Evolutionary conservation across 306 rosid genomes (phyloP).

Genomic region (Vigna mungo): DNA sequence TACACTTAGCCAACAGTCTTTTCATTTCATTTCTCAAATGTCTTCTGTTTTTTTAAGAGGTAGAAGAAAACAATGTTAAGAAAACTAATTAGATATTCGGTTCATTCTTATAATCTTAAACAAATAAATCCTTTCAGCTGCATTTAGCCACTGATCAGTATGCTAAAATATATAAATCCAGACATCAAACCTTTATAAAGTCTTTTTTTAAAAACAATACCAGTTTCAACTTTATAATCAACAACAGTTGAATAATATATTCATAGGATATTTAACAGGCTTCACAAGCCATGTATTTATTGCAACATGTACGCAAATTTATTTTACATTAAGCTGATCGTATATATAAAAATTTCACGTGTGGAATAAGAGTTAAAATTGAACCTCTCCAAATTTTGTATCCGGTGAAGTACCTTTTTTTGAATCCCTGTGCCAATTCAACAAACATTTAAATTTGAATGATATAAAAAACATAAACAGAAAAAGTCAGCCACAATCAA

Average conservation of each 20-base stretch:
- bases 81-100: conserved; percentile 18
- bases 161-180: background rate
- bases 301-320: conserved; percentile 17
- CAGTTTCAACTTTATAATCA: conserved; percentile 25
- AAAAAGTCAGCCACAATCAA: conserved; percentile 25
- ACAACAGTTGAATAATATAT: conserved; percentile 20
- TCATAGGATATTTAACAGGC: conserved; percentile 21
- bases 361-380: conserved; percentile 43
- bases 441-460: conserved; percentile 41
- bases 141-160: too few relatives aligned
- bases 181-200: background rate
- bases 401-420: conserved; percentile 71
- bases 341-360: background rate
- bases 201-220: background rate
- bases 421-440: conserved; percentile 79
- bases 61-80: conserved; percentile 12
- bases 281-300: conserved; percentile 22
- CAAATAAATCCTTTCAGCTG: conserved; percentile 24
- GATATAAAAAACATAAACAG: conserved; percentile 25
- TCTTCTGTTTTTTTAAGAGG: background rate
- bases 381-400: conserved; percentile 95
- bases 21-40: conserved; percentile 24
- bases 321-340: background rate
- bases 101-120: conserved; percentile 16
- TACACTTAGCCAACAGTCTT: conserved; percentile 18